Conservation (phyloP, 805 yeast genomes). For the Nakazawaea wyomingensis region DNA sequence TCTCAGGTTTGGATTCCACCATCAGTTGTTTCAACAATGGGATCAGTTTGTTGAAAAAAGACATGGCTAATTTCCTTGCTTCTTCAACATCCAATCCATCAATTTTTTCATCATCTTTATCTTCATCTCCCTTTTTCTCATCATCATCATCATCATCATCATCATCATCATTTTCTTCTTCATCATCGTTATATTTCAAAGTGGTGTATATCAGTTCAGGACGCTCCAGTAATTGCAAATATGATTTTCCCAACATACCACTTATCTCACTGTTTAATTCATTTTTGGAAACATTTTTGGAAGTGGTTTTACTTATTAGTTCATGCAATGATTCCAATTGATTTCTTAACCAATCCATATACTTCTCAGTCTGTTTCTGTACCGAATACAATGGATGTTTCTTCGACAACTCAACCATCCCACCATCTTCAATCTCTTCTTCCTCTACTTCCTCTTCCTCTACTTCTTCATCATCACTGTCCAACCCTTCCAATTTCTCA, state of each 20-base stretch:
- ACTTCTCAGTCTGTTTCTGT: slow-evolving; percentile 31
- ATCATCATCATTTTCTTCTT: neutral
- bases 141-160: slow-evolving; percentile 31
- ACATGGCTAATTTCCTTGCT: slow-evolving; percentile 47
- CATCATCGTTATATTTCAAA: slow-evolving; percentile 53
- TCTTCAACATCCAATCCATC: slow-evolving; percentile 34
- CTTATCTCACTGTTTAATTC: slow-evolving; percentile 27
- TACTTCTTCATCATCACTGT: slow-evolving; percentile 43
- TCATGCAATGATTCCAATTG: slow-evolving; percentile 31
- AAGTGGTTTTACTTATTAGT: too few species aligned
- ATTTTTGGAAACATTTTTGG: too few species aligned
- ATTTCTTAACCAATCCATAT: slow-evolving; percentile 54
- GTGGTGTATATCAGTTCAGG: slow-evolving; percentile 52
- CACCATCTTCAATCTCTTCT: neutral
- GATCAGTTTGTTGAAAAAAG: slow-evolving; percentile 48
- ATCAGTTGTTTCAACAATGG: slow-evolving; percentile 53
- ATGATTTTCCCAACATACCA: slow-evolving; percentile 56
- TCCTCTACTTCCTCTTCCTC: slow-evolving; percentile 18
- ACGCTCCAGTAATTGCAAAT: slow-evolving; percentile 58
- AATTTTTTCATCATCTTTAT: slow-evolving; percentile 1
- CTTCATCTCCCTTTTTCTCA: neutral
- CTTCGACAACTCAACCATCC: slow-evolving; percentile 31
- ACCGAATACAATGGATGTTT: slow-evolving; percentile 53
- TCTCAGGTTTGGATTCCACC: slow-evolving; percentile 68
- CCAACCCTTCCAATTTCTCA: slow-evolving; percentile 53